Base-by-base conservation (phyloP, 371 early-diverging fungal species). In the Polyrhizophydium stewartii region DNA sequence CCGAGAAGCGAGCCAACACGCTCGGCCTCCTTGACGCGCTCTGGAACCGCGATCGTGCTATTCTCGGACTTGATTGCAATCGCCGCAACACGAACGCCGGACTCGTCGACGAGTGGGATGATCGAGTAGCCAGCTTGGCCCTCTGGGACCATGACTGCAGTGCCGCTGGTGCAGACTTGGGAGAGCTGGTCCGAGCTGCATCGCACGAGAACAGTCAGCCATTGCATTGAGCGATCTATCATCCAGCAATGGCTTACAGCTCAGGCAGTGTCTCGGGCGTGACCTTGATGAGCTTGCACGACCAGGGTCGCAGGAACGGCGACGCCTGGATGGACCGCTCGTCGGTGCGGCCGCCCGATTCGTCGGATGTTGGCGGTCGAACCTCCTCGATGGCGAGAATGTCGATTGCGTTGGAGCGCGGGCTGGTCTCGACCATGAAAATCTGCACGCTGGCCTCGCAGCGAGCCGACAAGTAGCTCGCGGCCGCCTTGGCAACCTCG, bases 401-500 rank as follows among this genome's bases (percentile, higher is more conserved):
- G 7, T 57, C 38, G 58, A 16, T 1, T 0, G 7, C 22, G 16
- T 24, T 38, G n/a, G 2, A 10, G n/a, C 25, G 21, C 5, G 1
- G 51, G 1, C 2, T 61, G 1, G 6, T 33, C 32, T 67, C 59
- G 5, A 61, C 58, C 30, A 67, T 27, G 50, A 45, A 63, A 24
- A 67, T 41, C n/a, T 67, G 60, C 1, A 63, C 61, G 3, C 53
- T 38, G n/a, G 32, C 59, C 10, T 56, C 60, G 60, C 63, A n/a
- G 43, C 61, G 62, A 28, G 31, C n/a, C 30, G 27, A 33, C 13
- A 52, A 22, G 58, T 65, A 75, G 27, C 50, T 59, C 16, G 56
- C 31, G 2, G 76, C 66, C 12, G 76, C 64, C 32, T 65, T 56
- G 2, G 72, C 73, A 16, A 78, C 58, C 21, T 62, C 59, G 37